Conservation (phyloP, 2,329 filamentous ascomycete species). For the Shiraia sp. region DNA sequence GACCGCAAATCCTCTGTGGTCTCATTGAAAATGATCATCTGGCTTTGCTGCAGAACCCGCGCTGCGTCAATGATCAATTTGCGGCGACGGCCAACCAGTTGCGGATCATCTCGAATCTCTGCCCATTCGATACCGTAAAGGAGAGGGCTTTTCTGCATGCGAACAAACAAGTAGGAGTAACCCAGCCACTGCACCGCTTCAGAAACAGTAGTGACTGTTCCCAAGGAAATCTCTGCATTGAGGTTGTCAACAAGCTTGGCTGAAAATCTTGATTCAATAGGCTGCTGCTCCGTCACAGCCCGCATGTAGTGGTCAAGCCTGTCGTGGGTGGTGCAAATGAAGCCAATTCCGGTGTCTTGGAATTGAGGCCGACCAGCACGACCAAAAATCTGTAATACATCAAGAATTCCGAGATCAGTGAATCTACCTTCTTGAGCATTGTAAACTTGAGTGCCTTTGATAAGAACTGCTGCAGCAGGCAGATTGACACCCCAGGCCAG, state of each 20-base stretch:
- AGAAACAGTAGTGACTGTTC: constrained; percentile 90
- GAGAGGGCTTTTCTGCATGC: constrained; percentile 90
- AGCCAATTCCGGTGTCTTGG: constrained; percentile 95
- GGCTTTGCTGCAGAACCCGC: constrained; percentile 81
- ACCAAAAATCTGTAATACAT: constrained; percentile 97
- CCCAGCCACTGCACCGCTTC: constrained; percentile 98
- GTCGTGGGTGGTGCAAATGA: constrained; percentile 96
- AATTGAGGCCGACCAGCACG: constrained; percentile 97
- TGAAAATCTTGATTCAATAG: constrained; percentile 96
- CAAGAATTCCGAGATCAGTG: constrained; percentile 91
- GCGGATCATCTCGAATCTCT: constrained; percentile 85
- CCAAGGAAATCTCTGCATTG: constrained; percentile 91
- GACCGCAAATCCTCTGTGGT: constrained; percentile 87
- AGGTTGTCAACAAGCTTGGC: constrained; percentile 93
- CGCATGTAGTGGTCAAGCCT: constrained; percentile 88
- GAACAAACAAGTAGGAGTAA: constrained; percentile 95
- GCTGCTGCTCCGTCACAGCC: constrained; percentile 92
- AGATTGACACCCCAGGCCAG: constrained; percentile 99
- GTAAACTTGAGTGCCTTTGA: constrained; percentile 97
- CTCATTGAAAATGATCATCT: constrained; percentile 99
- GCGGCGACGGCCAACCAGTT: constrained; percentile 80
- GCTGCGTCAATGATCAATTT: constrained; percentile 89
- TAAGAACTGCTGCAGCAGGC: constrained; percentile 92
- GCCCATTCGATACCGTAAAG: constrained; percentile 95
- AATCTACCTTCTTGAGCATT: constrained; percentile 96